These are phyloP conservation scores for Mycena crocata DNA, from an alignment of 768 basidiomycete species.

Conservation along the genomic window DNA sequence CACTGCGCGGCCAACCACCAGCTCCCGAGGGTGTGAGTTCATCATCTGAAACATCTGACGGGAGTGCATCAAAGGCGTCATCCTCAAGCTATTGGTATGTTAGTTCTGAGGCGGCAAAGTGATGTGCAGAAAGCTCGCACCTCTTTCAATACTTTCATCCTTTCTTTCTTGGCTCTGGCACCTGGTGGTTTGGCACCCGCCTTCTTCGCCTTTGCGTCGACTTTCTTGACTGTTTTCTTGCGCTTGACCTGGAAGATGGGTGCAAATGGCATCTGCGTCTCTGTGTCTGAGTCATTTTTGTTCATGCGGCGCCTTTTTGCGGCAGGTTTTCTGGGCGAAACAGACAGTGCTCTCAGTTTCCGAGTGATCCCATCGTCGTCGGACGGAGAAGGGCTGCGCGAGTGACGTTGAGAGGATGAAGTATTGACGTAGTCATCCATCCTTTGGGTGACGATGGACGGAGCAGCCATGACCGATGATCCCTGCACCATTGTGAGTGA, in stretches of 20 bases:
- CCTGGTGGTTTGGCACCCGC: neutral
- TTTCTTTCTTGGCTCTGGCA: neutral
- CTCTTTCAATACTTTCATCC: neutral
- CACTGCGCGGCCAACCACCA: neutral
- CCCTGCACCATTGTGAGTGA: neutral
- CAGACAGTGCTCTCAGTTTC: neutral
- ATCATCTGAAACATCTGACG: neutral
- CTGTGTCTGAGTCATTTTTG: neutral
- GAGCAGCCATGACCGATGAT: neutral
- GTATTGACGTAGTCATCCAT: neutral
- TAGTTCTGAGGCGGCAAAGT: neutral
- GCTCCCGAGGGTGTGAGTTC: neutral
- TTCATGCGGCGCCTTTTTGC: constrained; percentile 1
- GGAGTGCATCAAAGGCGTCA: neutral
- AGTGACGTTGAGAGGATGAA: neutral
- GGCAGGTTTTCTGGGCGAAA: neutral
- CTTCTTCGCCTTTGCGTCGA: neutral
- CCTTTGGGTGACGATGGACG: neutral
- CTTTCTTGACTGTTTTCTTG: neutral
- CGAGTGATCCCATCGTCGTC: neutral
- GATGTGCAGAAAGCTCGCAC: neutral
- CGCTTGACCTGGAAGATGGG: neutral
- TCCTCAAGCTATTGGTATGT: neutral
- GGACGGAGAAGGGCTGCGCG: neutral
- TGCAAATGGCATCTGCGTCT: neutral